Evolutionary conservation across 371 early-diverging fungal species (phyloP).

Genomic region (Mortierella sp.): DNA sequence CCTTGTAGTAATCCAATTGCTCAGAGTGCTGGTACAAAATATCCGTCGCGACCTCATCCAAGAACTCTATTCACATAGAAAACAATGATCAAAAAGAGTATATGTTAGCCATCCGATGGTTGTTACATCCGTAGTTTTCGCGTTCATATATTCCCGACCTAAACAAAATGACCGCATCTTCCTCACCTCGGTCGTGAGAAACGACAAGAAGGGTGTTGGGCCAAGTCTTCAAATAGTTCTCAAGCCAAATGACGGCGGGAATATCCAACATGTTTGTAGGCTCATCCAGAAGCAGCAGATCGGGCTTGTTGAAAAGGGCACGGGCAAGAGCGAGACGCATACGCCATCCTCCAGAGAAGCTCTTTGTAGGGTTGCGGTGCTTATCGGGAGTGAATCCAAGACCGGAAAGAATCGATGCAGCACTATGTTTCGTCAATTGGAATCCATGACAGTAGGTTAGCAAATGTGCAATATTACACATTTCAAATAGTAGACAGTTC

Average conservation of each 20-base stretch:
- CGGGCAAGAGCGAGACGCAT: constrained; percentile 97
- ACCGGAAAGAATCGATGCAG: constrained; percentile 93
- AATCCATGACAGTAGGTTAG: neutral
- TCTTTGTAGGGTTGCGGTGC: constrained; percentile 85
- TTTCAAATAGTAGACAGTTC: neutral
- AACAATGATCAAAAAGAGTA: neutral
- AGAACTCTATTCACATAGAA: constrained; percentile 75
- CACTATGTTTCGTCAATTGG: constrained; percentile 61
- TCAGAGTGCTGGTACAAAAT: constrained; percentile 96
- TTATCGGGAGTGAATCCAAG: constrained; percentile 92
- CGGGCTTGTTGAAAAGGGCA: constrained; percentile 96
- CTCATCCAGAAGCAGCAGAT: constrained; percentile 98
- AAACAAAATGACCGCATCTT: neutral
- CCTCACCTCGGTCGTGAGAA: constrained; percentile 92
- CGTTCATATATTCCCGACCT: too few relatives aligned
- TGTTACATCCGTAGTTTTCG: too few relatives aligned
- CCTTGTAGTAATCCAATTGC: constrained; percentile 93
- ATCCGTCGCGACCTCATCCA: constrained; percentile 97
- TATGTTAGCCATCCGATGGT: too few relatives aligned
- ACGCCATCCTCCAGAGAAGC: constrained; percentile 97
- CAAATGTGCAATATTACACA: neutral
- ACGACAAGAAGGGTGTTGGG: constrained; percentile 94
- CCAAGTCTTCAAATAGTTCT: constrained; percentile 93
- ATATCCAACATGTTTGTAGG: constrained; percentile 98
- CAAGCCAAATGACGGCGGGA: constrained; percentile 98